A percentile compares a stretch with the other conserved stretches of the same genome.
Conservation (phyloP, 2,329 filamentous ascomycete species). For the Alternaria metachromatica region DNA sequence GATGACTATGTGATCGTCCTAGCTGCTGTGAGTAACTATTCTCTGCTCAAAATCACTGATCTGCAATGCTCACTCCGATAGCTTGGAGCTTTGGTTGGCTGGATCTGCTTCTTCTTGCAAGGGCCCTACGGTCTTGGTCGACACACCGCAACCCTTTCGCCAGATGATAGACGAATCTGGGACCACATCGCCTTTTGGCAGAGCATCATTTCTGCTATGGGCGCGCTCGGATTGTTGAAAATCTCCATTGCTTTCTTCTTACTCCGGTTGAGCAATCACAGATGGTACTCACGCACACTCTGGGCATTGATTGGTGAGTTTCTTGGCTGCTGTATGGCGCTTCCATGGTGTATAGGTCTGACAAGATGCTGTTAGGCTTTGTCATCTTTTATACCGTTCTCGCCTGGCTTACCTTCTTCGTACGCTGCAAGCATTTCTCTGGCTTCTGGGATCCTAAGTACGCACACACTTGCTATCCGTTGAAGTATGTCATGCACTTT, state of each 20-base stretch:
- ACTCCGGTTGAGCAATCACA: not conserved
- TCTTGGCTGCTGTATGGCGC: not conserved
- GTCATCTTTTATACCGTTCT: not conserved
- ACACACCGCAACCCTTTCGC: not conserved
- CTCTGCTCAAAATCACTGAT: not conserved
- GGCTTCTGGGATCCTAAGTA: not conserved
- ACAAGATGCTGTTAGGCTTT: not conserved
- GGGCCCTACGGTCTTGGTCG: constrained; percentile 9
- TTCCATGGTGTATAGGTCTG: not conserved
- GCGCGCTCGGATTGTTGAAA: not conserved
- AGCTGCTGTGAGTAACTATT: not conserved
- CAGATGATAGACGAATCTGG: not conserved
- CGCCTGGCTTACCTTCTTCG: not conserved
- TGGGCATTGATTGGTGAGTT: constrained; percentile 4
- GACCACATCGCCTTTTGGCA: constrained; percentile 2
- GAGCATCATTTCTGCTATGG: constrained; percentile 7
- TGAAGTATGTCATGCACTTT: not conserved
- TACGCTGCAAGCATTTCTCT: not conserved
- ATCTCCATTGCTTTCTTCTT: constrained; percentile 5
- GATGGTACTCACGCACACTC: constrained; percentile 1
- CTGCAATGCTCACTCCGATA: not conserved
- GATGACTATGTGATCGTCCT: constrained; percentile 2
- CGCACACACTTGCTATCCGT: not conserved
- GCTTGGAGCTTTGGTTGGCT: constrained; percentile 1
- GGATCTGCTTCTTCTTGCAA: constrained; percentile 11